Percentiles rank a stretch among this genome's conserved stretches.
phyloP scores from a whole-genome alignment of 352 stramenopile genomes.

The Phytophthora pluvialis region DNA sequence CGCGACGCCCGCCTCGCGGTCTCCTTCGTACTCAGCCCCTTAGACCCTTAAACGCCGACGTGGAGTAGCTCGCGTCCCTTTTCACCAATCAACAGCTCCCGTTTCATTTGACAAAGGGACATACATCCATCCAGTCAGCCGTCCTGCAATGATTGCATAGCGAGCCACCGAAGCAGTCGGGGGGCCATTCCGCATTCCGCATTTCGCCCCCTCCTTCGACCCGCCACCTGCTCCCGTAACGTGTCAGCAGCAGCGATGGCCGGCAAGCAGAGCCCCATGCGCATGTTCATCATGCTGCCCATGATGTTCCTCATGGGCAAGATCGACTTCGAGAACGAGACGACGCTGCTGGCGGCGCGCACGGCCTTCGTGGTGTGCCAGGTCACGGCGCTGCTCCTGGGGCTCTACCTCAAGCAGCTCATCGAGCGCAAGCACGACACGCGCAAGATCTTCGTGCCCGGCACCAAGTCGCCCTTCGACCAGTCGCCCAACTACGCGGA shows the following conservation, averaged over 20 bases:
- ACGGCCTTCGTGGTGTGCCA: constrained; percentile 73
- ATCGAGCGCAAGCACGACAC: constrained; percentile 79
- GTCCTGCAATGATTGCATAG: background rate
- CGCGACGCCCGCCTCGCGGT: constrained; percentile 12
- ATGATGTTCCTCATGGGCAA: constrained; percentile 90
- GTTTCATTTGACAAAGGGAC: background rate
- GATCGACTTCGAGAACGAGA: constrained; percentile 82
- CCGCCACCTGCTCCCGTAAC: too few species aligned
- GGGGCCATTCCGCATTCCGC: constrained; percentile 2
- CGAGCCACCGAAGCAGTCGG: constrained; percentile 5
- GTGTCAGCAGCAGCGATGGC: constrained; percentile 31
- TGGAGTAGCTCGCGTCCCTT: background rate
- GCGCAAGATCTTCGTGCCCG: constrained; percentile 81
- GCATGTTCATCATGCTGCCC: constrained; percentile 85
- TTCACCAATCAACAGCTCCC: constrained; percentile 2
- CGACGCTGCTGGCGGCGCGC: constrained; percentile 67
- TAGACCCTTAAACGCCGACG: background rate
- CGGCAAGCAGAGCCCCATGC: constrained; percentile 74
- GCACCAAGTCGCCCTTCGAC: constrained; percentile 79
- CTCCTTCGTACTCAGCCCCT: constrained; percentile 18
- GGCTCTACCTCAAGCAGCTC: constrained; percentile 77
- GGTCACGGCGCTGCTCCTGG: constrained; percentile 60
- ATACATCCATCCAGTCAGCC: background rate
- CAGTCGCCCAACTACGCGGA: constrained; percentile 80
- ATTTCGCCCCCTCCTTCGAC: background rate